phyloP scores from a whole-genome alignment of 192 early-diverging fungal genomes.

The Dimargaris cristalligena region DNA sequence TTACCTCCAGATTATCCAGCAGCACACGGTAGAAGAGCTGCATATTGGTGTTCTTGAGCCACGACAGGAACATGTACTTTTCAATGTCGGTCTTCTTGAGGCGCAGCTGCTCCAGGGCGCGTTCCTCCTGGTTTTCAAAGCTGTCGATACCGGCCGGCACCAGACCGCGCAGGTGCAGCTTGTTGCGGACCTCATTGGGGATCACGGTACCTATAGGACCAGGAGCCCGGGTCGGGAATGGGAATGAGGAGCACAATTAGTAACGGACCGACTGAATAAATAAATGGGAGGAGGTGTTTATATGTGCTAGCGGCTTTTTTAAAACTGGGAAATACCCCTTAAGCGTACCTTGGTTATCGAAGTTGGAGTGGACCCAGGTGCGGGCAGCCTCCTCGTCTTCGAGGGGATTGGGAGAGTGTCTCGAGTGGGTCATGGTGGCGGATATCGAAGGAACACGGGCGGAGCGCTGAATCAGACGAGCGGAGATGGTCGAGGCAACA shows the following conservation, averaged over 20 bases:
- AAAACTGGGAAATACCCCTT: no score
- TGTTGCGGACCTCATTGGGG: conserved; percentile 25
- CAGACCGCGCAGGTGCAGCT: conserved; percentile 50
- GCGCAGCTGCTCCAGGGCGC: conserved; percentile 51
- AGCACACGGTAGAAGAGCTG: conserved; percentile 73
- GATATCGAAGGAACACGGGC: no score
- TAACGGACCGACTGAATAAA: no score
- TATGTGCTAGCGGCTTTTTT: no score
- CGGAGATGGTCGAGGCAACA: no score
- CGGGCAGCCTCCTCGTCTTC: conserved; percentile 6
- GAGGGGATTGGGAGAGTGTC: conserved; percentile 1
- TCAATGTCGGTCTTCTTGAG: conserved; percentile 51
- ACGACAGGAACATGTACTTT: conserved; percentile 73
- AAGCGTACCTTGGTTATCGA: conserved; percentile 10
- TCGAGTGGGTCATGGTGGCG: conserved; percentile 1
- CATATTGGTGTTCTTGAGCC: conserved; percentile 61
- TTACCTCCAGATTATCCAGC: conserved; percentile 55
- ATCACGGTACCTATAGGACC: conserved; percentile 39
- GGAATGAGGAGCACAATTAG: no score
- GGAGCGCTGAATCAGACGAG: no score
- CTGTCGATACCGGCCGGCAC: conserved; percentile 57
- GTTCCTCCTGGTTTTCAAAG: conserved; percentile 53
- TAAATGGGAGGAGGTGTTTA: no score
- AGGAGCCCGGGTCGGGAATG: background rate
- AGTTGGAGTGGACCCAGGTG: conserved; percentile 10